A percentile compares a stretch with the other conserved stretches of the same genome.
These are phyloP conservation scores for Chrysoporthe cubensis DNA, from an alignment of 2,329 filamentous ascomycete species.

Conservation along the genomic window DNA sequence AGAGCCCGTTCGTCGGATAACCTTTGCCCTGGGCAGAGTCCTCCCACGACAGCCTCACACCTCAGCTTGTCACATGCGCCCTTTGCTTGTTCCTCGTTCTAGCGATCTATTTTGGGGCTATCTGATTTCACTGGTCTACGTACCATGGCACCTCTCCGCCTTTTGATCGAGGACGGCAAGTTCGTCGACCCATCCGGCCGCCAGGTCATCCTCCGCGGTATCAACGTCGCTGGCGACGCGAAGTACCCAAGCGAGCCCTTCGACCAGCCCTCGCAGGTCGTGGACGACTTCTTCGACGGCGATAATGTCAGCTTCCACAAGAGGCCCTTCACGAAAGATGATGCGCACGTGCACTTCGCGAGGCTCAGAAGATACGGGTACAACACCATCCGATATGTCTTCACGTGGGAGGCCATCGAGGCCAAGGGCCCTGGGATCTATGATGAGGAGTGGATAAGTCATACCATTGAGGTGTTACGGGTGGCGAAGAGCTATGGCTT, in stretches of 20 bases:
- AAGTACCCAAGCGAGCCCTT: slow-evolving; percentile 81
- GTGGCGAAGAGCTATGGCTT: slow-evolving; percentile 90
- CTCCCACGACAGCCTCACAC: background rate
- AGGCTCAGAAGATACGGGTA: slow-evolving; percentile 88
- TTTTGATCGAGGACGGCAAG: slow-evolving; percentile 82
- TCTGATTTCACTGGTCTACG: background rate
- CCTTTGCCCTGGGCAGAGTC: background rate
- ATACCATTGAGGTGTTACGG: slow-evolving; percentile 84
- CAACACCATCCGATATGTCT: slow-evolving; percentile 95
- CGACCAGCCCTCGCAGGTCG: slow-evolving; percentile 77
- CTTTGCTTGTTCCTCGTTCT: background rate
- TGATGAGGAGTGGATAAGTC: slow-evolving; percentile 90
- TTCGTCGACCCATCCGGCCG: slow-evolving; percentile 84
- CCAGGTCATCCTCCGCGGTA: slow-evolving; percentile 86
- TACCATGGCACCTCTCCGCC: slow-evolving; percentile 72
- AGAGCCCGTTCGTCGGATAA: background rate
- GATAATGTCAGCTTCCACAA: slow-evolving; percentile 89
- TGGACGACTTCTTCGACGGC: slow-evolving; percentile 85
- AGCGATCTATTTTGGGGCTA: background rate
- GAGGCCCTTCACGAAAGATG: slow-evolving; percentile 80
- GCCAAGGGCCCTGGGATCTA: slow-evolving; percentile 87
- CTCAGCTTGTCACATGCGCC: background rate
- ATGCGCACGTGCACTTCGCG: slow-evolving; percentile 85
- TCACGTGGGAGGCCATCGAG: slow-evolving; percentile 99
- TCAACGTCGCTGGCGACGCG: slow-evolving; percentile 89